These are phyloP conservation scores for Elymus sibiricus DNA, from an alignment of 176 grass and related monocot genomes.

Conservation along the genomic window DNA sequence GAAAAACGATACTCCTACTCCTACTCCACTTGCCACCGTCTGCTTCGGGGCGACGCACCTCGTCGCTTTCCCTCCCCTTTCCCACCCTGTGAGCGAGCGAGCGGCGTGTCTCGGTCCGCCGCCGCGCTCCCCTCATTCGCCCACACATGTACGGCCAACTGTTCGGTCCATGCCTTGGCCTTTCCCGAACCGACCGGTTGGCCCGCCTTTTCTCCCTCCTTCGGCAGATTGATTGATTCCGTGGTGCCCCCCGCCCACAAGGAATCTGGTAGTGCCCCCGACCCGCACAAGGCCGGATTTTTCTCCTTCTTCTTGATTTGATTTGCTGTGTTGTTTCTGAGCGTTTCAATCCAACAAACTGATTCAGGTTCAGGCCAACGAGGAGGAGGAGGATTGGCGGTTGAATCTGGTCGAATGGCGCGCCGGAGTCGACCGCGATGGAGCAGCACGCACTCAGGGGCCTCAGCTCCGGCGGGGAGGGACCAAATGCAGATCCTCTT, in stretches of 20 bases:
- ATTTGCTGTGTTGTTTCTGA: background rate
- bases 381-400: background rate
- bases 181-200: background rate
- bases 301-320: background rate
- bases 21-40: background rate
- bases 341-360: background rate
- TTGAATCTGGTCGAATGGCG: constrained; percentile 23
- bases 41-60: constrained; percentile 14
- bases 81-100: background rate
- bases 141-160: constrained; percentile 1
- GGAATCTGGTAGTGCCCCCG: too few species aligned
- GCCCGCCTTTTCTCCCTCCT: background rate
- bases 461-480: background rate
- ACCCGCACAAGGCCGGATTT: background rate
- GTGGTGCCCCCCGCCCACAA: too few species aligned
- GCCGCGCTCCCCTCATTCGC: background rate
- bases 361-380: background rate
- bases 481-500: background rate
- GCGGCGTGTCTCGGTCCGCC: background rate
- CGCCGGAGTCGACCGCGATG: background rate
- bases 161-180: constrained; percentile 15
- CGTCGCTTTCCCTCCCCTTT: background rate
- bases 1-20: background rate
- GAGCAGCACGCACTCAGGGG: background rate
- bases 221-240: background rate